A percentile compares a stretch with the other conserved stretches of the same genome.
Evolutionary conservation across 495 filamentous ascomycete genomes (phyloP).

Genomic region (Xylaria curta): DNA sequence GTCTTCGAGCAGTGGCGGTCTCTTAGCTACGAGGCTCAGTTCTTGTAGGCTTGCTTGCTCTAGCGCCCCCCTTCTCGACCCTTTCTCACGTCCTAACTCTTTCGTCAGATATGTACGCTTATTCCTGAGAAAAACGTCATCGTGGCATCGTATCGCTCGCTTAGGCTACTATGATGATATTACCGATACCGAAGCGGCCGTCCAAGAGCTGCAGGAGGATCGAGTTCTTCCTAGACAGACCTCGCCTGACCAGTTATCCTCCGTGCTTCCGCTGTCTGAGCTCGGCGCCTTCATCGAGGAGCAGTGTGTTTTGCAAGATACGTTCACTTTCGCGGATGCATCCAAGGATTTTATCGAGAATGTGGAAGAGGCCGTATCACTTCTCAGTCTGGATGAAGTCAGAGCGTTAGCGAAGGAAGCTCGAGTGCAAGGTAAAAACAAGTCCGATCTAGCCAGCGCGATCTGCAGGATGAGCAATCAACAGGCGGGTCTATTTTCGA

Average conservation of each 20-base stretch:
- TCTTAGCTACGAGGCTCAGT: conserved; percentile 86
- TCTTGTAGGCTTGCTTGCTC: conserved; percentile 65
- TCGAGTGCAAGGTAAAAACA: conserved; percentile 88
- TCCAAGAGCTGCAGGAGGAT: conserved; percentile 60
- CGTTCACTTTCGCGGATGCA: conserved; percentile 79
- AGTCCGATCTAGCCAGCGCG: conserved; percentile 75
- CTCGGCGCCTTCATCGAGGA: conserved; percentile 32
- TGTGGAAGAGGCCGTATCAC: conserved; percentile 82
- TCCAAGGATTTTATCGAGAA: conserved; percentile 74
- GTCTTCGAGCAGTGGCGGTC: conserved; percentile 79
- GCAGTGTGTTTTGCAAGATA: conserved; percentile 53
- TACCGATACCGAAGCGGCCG: conserved; percentile 69
- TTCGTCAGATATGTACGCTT: conserved; percentile 78
- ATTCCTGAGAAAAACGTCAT: conserved; percentile 92
- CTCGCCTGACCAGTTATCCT: not conserved
- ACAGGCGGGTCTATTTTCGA: conserved; percentile 73
- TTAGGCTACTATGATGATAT: conserved; percentile 85
- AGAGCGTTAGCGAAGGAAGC: conserved; percentile 85
- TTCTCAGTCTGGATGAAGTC: conserved; percentile 85
- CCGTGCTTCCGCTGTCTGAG: not conserved
- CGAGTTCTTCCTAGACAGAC: conserved; percentile 27
- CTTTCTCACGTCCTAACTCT: conserved; percentile 6
- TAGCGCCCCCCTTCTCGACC: conserved; percentile 13
- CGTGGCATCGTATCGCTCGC: conserved; percentile 85
- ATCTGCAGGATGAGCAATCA: conserved; percentile 72